Evolutionary conservation across 495 filamentous ascomycete genomes (phyloP).

Genomic region (Acidomyces sp.): DNA sequence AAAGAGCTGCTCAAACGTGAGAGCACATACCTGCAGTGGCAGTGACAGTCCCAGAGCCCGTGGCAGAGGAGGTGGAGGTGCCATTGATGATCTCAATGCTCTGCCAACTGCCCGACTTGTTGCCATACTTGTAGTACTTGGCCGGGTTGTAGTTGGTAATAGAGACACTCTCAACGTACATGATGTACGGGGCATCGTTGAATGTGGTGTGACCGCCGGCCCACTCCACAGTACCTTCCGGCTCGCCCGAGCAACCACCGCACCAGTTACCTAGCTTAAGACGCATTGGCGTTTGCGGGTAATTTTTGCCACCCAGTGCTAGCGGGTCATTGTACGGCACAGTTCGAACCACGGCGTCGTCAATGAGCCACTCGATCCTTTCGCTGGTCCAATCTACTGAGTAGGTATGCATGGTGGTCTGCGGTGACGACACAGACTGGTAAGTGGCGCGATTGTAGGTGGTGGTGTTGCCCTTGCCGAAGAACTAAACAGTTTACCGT

Average conservation of each 20-base stretch:
- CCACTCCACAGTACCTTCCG: conserved; percentile 48
- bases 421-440: conserved; percentile 40
- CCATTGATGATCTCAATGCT: conserved; percentile 25
- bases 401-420: conserved; percentile 61
- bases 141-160: conserved; percentile 58
- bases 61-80: background rate
- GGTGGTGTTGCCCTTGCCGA: conserved; percentile 65
- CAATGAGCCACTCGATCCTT: conserved; percentile 59
- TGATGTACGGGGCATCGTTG: conserved; percentile 53
- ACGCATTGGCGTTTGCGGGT: conserved; percentile 79
- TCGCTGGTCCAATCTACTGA: conserved; percentile 70
- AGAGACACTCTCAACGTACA: conserved; percentile 55
- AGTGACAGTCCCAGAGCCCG: conserved; percentile 1
- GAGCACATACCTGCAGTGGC: background rate
- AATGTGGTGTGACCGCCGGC: conserved; percentile 69
- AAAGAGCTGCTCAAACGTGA: background rate
- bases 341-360: conserved; percentile 52
- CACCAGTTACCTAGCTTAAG: conserved; percentile 77
- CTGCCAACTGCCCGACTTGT: conserved; percentile 40
- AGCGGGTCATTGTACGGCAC: conserved; percentile 52
- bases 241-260: conserved; percentile 51
- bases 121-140: conserved; percentile 54
- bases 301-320: conserved; percentile 41
- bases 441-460: conserved; percentile 50
- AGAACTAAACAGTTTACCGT: too few relatives aligned